These are phyloP conservation scores for Ustulina deusta DNA, from an alignment of 2,329 filamentous ascomycete genomes.

Conservation along the genomic window DNA sequence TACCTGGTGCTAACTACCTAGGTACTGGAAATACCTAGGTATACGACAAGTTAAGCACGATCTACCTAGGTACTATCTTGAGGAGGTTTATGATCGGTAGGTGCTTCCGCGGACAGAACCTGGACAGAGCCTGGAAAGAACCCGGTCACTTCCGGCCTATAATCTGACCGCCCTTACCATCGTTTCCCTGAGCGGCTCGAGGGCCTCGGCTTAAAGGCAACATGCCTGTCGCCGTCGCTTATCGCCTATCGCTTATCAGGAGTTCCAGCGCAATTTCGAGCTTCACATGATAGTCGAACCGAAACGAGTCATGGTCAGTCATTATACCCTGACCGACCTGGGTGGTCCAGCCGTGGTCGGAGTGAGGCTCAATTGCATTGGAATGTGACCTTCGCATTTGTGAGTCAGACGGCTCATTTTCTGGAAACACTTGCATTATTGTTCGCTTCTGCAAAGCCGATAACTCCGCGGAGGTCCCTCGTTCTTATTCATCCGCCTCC, in stretches of 20 bases:
- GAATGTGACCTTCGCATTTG: background rate
- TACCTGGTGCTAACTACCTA: too few relatives aligned
- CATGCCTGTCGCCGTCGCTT: background rate
- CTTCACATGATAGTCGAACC: slow-evolving; percentile 20
- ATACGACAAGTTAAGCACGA: too few relatives aligned
- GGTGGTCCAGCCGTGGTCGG: slow-evolving; percentile 20
- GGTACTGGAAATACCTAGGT: too few relatives aligned
- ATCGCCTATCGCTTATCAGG: slow-evolving; percentile 20
- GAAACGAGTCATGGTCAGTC: slow-evolving; percentile 25
- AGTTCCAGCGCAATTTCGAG: background rate
- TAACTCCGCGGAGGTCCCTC: background rate
- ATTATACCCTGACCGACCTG: background rate
- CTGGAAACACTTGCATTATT: background rate
- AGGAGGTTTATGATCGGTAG: too few relatives aligned
- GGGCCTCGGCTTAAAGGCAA: slow-evolving; percentile 34
- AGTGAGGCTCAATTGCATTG: background rate
- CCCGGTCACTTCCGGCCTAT: slow-evolving; percentile 20
- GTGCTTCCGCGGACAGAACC: background rate
- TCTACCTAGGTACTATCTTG: too few relatives aligned
- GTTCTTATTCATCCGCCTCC: background rate
- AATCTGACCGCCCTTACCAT: background rate
- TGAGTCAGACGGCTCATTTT: slow-evolving; percentile 15
- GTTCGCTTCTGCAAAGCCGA: background rate
- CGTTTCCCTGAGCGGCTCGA: background rate
- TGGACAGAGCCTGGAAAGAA: background rate